Evolutionary conservation across 208 protist genomes (phyloP), one percentile per base, ranked within the genome.

Genomic region (Trypanosoma scelopori): DNA sequence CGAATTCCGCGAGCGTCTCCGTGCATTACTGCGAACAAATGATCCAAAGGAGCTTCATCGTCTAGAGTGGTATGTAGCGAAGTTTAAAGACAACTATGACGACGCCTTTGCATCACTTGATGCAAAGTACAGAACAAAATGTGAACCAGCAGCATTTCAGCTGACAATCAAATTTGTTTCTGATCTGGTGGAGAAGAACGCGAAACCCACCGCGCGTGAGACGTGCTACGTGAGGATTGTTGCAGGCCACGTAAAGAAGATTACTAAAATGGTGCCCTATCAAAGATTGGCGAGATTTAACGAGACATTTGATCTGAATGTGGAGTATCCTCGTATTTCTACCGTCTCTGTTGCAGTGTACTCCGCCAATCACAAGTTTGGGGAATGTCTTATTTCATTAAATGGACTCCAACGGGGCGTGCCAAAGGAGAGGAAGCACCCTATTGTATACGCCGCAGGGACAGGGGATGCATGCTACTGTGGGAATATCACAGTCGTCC

Each of bases 41-140:
- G 83, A 83, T 11, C 85, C 84, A 12, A 45, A 81, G 61, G 80
- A 91, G 66, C 75, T 94, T 55, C 89, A 94, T 65, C 81, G 84
- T 45, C 69, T 91, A 22, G 85, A 94, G 61, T 94, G 85, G 84
- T 76, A 88, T 67, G 84, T 85, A 9, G 82, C 79, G 27, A 63
- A 79, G 48, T 79, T 71, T 64, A 51, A 72, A 46, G 45, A 69
- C 59, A 68, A 72, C 48, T 71, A 69, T 69, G 56, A 66, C 55
- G 61, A 56, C 20, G 65, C 61, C 15, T 60, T 56, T 55, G 58
- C 59, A 25, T 20, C 20, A 32, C 20, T 68, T 5, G 32, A 43
- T 35, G 45, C 51, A 15, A 61, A 56, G 42, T 76, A 57, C 47
- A 53, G 53, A 1, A 65, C 53, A 41, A 55, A 53, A n/a, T 22